These are phyloP conservation scores for Candida mesenterica DNA, from an alignment of 1,139 yeast species.

Conservation along the genomic window DNA sequence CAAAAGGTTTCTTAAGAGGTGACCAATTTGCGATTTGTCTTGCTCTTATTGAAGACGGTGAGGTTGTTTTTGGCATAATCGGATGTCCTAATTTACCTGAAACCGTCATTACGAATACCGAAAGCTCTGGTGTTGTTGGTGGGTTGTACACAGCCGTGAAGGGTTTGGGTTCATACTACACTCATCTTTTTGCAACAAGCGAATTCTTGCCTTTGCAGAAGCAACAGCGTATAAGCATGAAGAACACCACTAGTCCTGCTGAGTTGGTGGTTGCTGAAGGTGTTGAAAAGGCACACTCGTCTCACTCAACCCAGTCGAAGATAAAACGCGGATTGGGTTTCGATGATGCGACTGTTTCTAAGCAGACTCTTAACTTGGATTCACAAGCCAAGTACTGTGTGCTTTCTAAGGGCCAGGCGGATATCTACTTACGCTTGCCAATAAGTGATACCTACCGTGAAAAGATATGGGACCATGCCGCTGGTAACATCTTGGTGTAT, in stretches of 20 bases:
- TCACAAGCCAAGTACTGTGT: slow-evolving; percentile 96
- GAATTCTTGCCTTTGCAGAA: slow-evolving; percentile 37
- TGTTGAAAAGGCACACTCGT: slow-evolving; percentile 95
- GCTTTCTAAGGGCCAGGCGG: slow-evolving; percentile 88
- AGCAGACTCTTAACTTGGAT: slow-evolving; percentile 69
- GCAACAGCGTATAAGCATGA: slow-evolving; percentile 42
- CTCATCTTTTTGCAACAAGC: slow-evolving; percentile 36
- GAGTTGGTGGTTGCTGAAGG: slow-evolving; percentile 82
- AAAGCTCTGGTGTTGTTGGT: slow-evolving; percentile 47
- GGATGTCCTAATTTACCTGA: slow-evolving; percentile 92
- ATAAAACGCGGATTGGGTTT: slow-evolving; percentile 65
- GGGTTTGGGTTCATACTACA: slow-evolving; percentile 70
- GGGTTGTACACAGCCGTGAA: slow-evolving; percentile 76
- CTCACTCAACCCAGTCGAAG: slow-evolving; percentile 80
- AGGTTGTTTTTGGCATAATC: slow-evolving; percentile 84
- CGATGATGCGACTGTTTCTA: slow-evolving; percentile 39
- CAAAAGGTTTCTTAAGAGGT: slow-evolving; percentile 93
- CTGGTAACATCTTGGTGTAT: slow-evolving; percentile 79
- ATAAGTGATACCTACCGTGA: slow-evolving; percentile 74
- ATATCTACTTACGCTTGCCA: slow-evolving; percentile 86
- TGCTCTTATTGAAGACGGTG: slow-evolving; percentile 82
- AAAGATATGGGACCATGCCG: slow-evolving; percentile 99
- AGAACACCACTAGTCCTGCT: slow-evolving; percentile 38
- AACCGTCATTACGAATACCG: slow-evolving; percentile 38
- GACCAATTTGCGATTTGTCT: slow-evolving; percentile 97